Percentiles rank a stretch among this genome's conserved stretches.
phyloP scores from a whole-genome alignment of 805 yeast genomes.

The Lipomyces kockii region DNA sequence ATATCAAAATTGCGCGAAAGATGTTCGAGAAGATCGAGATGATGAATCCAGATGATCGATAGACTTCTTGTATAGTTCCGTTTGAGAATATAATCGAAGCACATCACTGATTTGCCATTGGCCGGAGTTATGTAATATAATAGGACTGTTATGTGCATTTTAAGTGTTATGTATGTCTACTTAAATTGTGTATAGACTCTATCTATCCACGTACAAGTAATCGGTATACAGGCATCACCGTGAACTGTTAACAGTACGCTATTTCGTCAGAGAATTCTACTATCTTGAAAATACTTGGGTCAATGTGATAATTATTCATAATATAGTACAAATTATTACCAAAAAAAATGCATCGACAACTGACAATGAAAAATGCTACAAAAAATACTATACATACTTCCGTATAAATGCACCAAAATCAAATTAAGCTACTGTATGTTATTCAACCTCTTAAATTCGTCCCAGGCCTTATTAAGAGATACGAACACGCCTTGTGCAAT shows the following conservation, averaged over 20 bases:
- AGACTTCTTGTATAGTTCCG: background rate
- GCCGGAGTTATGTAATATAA: too few species aligned
- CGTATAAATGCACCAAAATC: background rate
- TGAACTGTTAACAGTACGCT: too few species aligned
- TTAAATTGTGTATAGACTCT: too few species aligned
- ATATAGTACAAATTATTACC: background rate
- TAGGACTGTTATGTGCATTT: too few species aligned
- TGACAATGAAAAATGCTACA: background rate
- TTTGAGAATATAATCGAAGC: background rate
- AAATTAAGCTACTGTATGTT: conserved; percentile 42
- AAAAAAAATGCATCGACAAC: background rate
- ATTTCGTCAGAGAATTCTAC: too few species aligned
- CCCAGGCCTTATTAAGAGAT: conserved; percentile 88
- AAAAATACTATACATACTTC: background rate
- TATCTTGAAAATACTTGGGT: background rate
- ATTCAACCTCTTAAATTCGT: conserved; percentile 67
- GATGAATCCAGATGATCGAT: conserved; percentile 19
- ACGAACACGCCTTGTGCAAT: conserved; percentile 88
- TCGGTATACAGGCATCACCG: too few species aligned
- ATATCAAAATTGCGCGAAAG: conserved; percentile 47
- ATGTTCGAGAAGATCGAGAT: conserved; percentile 49
- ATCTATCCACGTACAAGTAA: too few species aligned
- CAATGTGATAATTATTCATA: background rate
- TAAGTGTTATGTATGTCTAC: too few species aligned
- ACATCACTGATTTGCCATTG: background rate